Evolutionary conservation across 805 yeast genomes (phyloP).

Genomic region (Candida awuae): DNA sequence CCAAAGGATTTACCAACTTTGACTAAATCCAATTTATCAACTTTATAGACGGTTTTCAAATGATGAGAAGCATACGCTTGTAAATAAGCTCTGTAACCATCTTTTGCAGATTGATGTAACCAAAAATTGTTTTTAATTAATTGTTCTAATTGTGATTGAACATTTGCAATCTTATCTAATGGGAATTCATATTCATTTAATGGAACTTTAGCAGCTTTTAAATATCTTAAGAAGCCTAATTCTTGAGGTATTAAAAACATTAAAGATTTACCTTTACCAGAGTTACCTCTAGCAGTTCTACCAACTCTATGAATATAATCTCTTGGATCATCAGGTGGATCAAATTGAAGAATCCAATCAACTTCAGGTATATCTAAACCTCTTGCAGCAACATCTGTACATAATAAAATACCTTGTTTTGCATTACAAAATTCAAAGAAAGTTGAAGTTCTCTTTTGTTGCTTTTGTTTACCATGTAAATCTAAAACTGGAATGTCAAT

Average conservation of each 20-base stretch:
- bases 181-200: constrained; percentile 97
- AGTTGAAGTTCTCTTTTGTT: constrained; percentile 96
- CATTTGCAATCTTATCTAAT: constrained; percentile 86
- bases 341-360: constrained; percentile 98
- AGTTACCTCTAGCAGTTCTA: constrained; percentile 90
- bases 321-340: constrained; percentile 99
- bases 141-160: constrained; percentile 88
- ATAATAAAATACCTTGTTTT: constrained; percentile 81
- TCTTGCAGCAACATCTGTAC: constrained; percentile 99
- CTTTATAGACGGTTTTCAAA: constrained; percentile 90
- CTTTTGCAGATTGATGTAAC: constrained; percentile 93
- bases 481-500: constrained; percentile 96
- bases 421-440: constrained; percentile 98
- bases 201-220: constrained; percentile 96
- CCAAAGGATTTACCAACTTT: constrained; percentile 96
- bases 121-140: constrained; percentile 86
- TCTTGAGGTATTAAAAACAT: constrained; percentile 95
- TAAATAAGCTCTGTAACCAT: constrained; percentile 91
- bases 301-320: constrained; percentile 99
- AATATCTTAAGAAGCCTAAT: constrained; percentile 86
- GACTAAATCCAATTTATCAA: constrained; percentile 86
- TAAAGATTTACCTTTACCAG: constrained; percentile 85
- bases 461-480: constrained; percentile 96
- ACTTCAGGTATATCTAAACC: constrained; percentile 98
- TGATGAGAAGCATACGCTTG: constrained; percentile 98